Base-by-base conservation (phyloP, 441 rosid genomes). In the Cnidoscolus chayamansa region DNA sequence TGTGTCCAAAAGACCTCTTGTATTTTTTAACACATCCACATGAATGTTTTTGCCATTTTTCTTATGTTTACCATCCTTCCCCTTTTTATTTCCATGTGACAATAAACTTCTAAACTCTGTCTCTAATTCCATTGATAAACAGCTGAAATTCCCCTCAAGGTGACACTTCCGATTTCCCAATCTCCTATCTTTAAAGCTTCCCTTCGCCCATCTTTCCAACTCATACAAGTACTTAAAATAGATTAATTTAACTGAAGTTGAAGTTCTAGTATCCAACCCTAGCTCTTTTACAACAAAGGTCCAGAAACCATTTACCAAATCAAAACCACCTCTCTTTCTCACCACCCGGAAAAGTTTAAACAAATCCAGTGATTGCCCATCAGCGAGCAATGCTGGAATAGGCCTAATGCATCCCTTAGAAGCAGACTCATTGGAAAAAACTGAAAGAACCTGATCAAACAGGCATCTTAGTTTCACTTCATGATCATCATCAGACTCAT, bases 181-280 rank as follows among this genome's bases (percentile, higher is more conserved):
- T 54, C 80, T 35, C 31, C 43, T 57, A 35, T 67, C 77, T 16
- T 60, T 82, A 67, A 77, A 72, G 6, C 73, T 77, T 70, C 75
- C 74, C 50, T 61, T 83, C 77, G 87, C 70, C 84, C 88, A 85
- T 56, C 89, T 79, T 78, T 78, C 87, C 71, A 90, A 65, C 31
- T 79, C 70, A 76, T 80, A 87, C 76, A 90, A 80, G 60, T 87
- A 86, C 83, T 82, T 89, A 5, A 78, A 78, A 65, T 86, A 88
- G 49, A 86, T 73, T 77, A 85, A 68, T 74, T 89, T 87, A 56
- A 79, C 80, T 15, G 84, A 70, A 2, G 81, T 75, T 0, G 85
- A 58, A 61, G 63, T n/a, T 59, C n/a, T 7, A 54, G 63, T 76
- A 71, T 79, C 86, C 71, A 89, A 75, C 43, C 88, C 89, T 20